Evolutionary conservation across 202 grass and related monocot species (phyloP), one percentile per base, ranked within the genome.

Genomic region (Miscanthus sacchariflorus): DNA sequence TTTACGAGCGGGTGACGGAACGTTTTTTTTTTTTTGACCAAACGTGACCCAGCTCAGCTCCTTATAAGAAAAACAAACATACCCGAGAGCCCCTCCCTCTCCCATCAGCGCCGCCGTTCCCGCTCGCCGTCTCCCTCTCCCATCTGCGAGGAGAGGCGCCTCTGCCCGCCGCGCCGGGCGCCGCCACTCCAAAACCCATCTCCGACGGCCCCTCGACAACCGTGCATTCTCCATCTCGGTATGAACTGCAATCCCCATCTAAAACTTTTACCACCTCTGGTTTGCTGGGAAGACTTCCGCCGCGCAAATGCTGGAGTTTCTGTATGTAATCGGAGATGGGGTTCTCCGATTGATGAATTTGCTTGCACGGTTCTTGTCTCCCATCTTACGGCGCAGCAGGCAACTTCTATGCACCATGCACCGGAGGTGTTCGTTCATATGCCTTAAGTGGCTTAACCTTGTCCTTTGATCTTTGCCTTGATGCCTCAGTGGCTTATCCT

Each of bases 361-460:
- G 7, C 13, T 21, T 49, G 10, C 7, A 14, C 7, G 0, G 1
- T 52, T 54, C 19, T 0, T 54, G 44, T 23, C 36, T 36, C 35
- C 28, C 30, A 15, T 82, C 30, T 56, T 1, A 21, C 3, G 5
- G 9, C 0, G 8, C 7, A 5, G 9, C 33, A 83, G 11, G 7
- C 33, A 18, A 11, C 68, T 72, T 36, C 8, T 24, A 18, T 17
- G 67, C 27, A 19, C 36, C 39, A 72, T 40, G 68, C 68, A 43
- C 12, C 36, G 15, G 2, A 82, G 40, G 72, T 79, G 84, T 90
- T 87, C 40, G 79, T 44, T 87, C 38, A 23, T 73, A 83, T 87
- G 50, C 58, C 79, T 72, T 17, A 30, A 43, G 1, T 12, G 30
- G 14, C 2, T 36, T 36, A 12, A 6, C 33, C 13, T 9, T 71